A percentile compares a stretch with the other conserved stretches of the same genome.
phyloP scores from a whole-genome alignment of 192 early-diverging fungal species.

The Chytriomyces confervae region DNA sequence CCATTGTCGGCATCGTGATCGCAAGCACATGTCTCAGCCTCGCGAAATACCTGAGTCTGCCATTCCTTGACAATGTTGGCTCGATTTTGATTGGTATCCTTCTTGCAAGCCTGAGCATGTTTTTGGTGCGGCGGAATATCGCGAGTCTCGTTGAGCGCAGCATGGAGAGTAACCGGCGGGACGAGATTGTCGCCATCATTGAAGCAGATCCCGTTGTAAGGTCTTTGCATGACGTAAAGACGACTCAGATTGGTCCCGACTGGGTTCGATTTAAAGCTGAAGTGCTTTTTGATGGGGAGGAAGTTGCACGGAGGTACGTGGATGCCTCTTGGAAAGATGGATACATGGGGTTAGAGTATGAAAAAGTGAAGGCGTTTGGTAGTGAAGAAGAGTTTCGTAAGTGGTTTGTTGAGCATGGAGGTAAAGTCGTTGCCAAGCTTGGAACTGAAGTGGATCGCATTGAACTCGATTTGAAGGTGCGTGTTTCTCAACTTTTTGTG shows the following conservation, averaged over 20 bases:
- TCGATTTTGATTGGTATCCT: conserved; percentile 58
- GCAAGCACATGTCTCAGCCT: conserved; percentile 53
- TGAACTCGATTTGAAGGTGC: conserved; percentile 53
- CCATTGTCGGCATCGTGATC: conserved; percentile 54
- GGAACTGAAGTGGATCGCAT: conserved; percentile 62
- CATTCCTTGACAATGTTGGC: conserved; percentile 57
- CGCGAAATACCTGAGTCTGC: conserved; percentile 44
- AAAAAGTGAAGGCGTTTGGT: conserved; percentile 39
- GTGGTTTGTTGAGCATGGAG: conserved; percentile 54
- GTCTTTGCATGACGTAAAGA: conserved; percentile 65
- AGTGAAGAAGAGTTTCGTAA: conserved; percentile 50
- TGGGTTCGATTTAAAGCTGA: conserved; percentile 66
- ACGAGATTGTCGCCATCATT: conserved; percentile 52
- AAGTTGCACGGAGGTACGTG: conserved; percentile 55
- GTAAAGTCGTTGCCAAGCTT: conserved; percentile 44
- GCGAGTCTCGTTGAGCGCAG: conserved; percentile 50
- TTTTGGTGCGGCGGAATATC: conserved; percentile 60
- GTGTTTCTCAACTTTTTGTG: background rate
- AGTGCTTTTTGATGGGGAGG: conserved; percentile 61
- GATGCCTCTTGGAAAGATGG: conserved; percentile 9
- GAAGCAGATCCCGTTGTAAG: conserved; percentile 59
- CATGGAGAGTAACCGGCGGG: conserved; percentile 42
- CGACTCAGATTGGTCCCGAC: conserved; percentile 55
- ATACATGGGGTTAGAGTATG: conserved; percentile 30
- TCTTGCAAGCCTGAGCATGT: conserved; percentile 51